Evolutionary conservation across 768 basidiomycete species (phyloP).

Genomic region (Tulasnella sp.): DNA sequence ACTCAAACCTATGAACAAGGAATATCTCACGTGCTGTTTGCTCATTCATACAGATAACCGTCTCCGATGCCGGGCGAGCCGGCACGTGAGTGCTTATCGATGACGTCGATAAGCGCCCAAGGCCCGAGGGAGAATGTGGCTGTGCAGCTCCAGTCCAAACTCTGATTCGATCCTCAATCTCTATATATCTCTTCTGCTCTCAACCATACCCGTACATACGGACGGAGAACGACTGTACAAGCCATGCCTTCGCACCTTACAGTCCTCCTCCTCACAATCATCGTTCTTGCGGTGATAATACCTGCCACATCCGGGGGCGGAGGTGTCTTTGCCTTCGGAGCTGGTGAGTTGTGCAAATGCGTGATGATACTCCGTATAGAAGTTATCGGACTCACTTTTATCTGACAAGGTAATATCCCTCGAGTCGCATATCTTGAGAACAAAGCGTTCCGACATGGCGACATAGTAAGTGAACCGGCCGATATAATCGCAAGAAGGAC

Average conservation of each 20-base stretch:
- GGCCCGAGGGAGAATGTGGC: too few relatives aligned
- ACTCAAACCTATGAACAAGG: too few relatives aligned
- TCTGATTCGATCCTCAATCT: too few relatives aligned
- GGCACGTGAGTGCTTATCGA: too few relatives aligned
- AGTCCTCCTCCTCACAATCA: slow-evolving; percentile 9
- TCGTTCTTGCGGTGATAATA: slow-evolving; percentile 9
- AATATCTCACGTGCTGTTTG: too few relatives aligned
- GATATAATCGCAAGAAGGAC: slow-evolving; percentile 22
- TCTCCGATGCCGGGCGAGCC: too few relatives aligned
- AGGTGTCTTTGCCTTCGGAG: slow-evolving; percentile 9
- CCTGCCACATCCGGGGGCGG: slow-evolving; percentile 3
- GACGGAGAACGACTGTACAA: background rate
- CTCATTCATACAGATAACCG: too few relatives aligned
- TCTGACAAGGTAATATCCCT: slow-evolving; percentile 83
- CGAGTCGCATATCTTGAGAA: slow-evolving; percentile 83
- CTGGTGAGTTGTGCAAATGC: background rate
- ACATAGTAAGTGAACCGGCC: slow-evolving; percentile 42
- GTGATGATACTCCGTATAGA: too few relatives aligned
- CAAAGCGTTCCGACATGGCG: slow-evolving; percentile 77
- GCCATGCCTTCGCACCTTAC: slow-evolving; percentile 12
- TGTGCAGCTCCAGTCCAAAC: too few relatives aligned
- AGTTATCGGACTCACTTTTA: slow-evolving; percentile 24
- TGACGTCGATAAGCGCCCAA: too few relatives aligned
- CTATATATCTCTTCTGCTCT: too few relatives aligned
- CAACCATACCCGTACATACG: too few relatives aligned